Percentiles rank a stretch among this genome's conserved stretches.
These are phyloP conservation scores for Citrus sinensis DNA, from an alignment of 345 rosid species.

Conservation along the genomic window DNA sequence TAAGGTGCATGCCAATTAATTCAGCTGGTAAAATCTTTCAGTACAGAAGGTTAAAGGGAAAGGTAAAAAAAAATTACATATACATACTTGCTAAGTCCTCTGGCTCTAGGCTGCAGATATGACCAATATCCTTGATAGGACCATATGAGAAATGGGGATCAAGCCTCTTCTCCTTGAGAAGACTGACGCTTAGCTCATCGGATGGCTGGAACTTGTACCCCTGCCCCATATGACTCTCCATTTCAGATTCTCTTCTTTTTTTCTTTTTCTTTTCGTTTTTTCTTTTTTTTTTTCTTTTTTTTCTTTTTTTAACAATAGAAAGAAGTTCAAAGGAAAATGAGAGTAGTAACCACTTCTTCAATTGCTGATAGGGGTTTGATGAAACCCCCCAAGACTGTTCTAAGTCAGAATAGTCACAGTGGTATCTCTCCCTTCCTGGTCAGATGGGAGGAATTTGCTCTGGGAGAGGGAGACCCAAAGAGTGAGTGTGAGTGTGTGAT, in stretches of 20 bases:
- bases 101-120: slow-evolving; percentile 24
- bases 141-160: neutral
- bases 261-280: too few relatives aligned
- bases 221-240: neutral
- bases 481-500: neutral
- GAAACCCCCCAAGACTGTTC: neutral
- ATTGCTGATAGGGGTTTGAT: slow-evolving; percentile 16
- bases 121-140: neutral
- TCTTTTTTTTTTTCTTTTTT: too few relatives aligned
- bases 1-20: too few relatives aligned
- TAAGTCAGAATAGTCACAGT: neutral
- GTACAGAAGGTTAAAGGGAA: neutral
- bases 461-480: too few relatives aligned
- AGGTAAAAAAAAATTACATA: too few relatives aligned
- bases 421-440: neutral
- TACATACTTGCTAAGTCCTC: slow-evolving; percentile 29
- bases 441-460: neutral
- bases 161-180: slow-evolving; percentile 3
- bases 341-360: neutral
- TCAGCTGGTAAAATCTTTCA: neutral
- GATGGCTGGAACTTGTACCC: slow-evolving; percentile 29
- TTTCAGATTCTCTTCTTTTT: neutral
- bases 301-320: neutral
- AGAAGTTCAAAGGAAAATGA: neutral
- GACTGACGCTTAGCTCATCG: slow-evolving; percentile 7